Base-by-base conservation (phyloP, 192 early-diverging fungal genomes). In the Haplosporangium gracile region DNA sequence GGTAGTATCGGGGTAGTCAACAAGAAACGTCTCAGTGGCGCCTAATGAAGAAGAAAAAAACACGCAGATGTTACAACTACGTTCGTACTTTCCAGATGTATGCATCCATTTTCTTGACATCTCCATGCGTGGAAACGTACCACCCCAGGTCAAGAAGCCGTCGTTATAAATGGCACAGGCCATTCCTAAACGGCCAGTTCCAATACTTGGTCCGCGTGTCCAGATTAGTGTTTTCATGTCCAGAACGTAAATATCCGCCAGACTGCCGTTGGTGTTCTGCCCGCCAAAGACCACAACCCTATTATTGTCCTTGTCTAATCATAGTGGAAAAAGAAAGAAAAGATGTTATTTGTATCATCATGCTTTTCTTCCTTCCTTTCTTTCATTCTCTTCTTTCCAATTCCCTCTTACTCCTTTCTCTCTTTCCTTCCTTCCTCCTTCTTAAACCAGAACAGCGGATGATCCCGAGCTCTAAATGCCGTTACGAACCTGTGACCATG, bases 81-180 rank as follows among this genome's bases (percentile, higher is more conserved):
- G 3, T 65, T 32, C 29, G 9, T 13, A 2, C 5, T 32, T 29
- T 13, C 29, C 60, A 16, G 29, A 60, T 26, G 6, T 7, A n/a
- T 26, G 9, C 6, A 11, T 24, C 2, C 7, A 60, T 11, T 24
- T n/a, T 8, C 22, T 26, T 11, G n/a, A 60, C 0, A 60, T 6
- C 24, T 24, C 22, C 7, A 60, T 24, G 57, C 9, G 57, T 7
- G 2, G 22, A 57, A 68, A 34, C 47, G 13, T 79, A 75, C 82
- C 82, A 6, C 82, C 82, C 77, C 77, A 79, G 10, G 68, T 53
- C 24, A 79, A 47, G n/a, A 85, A 79, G 4, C 82, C 82, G 20
- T 85, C 82, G 7, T 85, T 69, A 36, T 68, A 76, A 49, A 85
- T 75, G 65, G 74, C 45, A 42, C 82, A 85, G 1, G 74, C 68